Evolutionary conservation across 2,329 filamentous ascomycete species (phyloP), one percentile per base, ranked within the genome.

Genomic region (Pyricularia sp.): DNA sequence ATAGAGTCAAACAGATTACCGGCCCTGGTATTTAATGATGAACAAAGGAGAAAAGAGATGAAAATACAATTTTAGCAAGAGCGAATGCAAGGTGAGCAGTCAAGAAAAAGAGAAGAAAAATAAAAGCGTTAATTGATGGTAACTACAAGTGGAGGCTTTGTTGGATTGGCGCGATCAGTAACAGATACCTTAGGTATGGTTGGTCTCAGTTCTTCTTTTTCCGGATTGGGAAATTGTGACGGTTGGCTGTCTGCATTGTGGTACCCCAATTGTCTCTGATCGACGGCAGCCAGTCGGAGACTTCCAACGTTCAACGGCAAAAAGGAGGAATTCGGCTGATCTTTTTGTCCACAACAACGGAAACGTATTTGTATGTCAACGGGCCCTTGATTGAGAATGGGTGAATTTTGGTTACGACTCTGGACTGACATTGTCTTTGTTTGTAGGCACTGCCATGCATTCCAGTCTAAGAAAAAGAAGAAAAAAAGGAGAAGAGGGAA

Each of bases 371-470:
- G 1, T n/a, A 42, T n/a, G 20, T 55, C 42, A 55, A 55, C 20
- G 20, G 42, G 4, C 33, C 9, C n/a, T n/a, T n/a, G n/a, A n/a
- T n/a, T 12, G 20, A 10, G 42, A 55, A 55, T 55, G 42, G 20
- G 20, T 55, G 42, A 5, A 55, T n/a, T n/a, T 55, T 55, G 42
- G 42, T n/a, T n/a, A 73, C 78, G 42, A 55, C 17, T n/a, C 28
- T 77, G 74, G 75, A 77, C 72, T 73, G 75, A 78, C 76, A 78
- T 78, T 75, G 76, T 76, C 76, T 79, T 79, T 79, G 77, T 78
- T 74, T 68, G 66, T 70, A 70, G 70, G 71, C 71, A 69, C 20
- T 55, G 17, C 9, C 59, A 31, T 68, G 68, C 73, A 74, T 74
- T 74, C 73, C 73, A 74, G 68, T 42, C 33, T 3, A 3, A n/a